Percentiles rank a stretch among this genome's conserved stretches.
phyloP scores from a whole-genome alignment of 345 rosid genomes.

The Eucalyptus paniculata region DNA sequence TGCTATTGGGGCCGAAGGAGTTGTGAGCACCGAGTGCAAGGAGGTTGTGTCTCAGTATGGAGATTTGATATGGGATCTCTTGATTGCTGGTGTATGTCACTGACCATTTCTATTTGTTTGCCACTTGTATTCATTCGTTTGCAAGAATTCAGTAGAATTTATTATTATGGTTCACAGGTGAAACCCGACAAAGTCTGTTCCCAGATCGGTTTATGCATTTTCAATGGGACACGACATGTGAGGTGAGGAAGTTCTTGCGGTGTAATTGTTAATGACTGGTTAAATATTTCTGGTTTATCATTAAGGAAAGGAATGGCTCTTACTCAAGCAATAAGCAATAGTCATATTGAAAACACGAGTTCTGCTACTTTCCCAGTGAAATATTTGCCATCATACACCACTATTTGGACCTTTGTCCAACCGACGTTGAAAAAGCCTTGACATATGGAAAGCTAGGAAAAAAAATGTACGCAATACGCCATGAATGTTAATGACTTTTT shows the following conservation, averaged over 20 bases:
- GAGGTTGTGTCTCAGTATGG: conserved; percentile 58
- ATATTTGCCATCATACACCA: background rate
- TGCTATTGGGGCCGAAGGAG: conserved; percentile 70
- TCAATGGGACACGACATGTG: background rate
- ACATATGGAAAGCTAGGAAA: background rate
- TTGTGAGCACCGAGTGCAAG: conserved; percentile 56
- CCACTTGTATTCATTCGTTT: background rate
- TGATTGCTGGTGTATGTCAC: conserved; percentile 46
- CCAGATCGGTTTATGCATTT: conserved; percentile 46
- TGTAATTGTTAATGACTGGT: background rate
- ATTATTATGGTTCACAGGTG: conserved; percentile 17
- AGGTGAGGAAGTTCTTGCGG: conserved; percentile 12
- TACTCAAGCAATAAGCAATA: background rate
- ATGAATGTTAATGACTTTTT: background rate
- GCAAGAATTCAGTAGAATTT: background rate
- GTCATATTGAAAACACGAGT: background rate
- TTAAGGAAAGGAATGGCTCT: background rate
- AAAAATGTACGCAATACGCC: background rate
- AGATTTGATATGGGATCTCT: conserved; percentile 61
- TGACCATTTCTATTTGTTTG: background rate
- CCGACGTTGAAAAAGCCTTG: background rate
- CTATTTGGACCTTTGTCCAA: background rate
- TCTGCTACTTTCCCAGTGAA: background rate
- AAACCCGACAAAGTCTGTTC: conserved; percentile 44
- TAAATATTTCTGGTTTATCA: background rate